Conservation (phyloP, 169 alveolate species). For the Cytauxzoon felis region DNA sequence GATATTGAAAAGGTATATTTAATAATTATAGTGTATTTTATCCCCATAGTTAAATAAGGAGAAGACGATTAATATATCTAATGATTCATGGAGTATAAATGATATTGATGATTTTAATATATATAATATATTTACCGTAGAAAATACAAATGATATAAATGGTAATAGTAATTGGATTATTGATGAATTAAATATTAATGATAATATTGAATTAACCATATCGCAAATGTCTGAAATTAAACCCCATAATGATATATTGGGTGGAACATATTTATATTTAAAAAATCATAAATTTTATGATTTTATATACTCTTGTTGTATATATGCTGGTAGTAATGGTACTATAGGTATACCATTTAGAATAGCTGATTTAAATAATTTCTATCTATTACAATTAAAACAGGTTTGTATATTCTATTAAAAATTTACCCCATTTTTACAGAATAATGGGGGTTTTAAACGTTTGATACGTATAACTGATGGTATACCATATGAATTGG, state of each 20-base stretch:
- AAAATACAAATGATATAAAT: slow-evolving; percentile 25
- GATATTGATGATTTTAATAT: slow-evolving; percentile 17
- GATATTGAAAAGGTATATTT: slow-evolving; percentile 13
- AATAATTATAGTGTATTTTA: not conserved
- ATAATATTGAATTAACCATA: slow-evolving; percentile 34
- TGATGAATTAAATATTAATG: slow-evolving; percentile 28
- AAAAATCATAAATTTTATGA: slow-evolving; percentile 43
- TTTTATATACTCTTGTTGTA: slow-evolving; percentile 48
- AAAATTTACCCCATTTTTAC: not conserved
- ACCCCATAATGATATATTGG: slow-evolving; percentile 33
- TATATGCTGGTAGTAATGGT: slow-evolving; percentile 63
- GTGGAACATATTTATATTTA: slow-evolving; percentile 38
- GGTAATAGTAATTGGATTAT: slow-evolving; percentile 58
- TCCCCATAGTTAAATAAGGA: slow-evolving; percentile 15
- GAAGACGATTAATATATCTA: slow-evolving; percentile 17
- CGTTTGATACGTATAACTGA: slow-evolving; percentile 78
- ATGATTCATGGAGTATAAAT: slow-evolving; percentile 44
- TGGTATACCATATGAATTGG: slow-evolving; percentile 79
- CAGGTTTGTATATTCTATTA: slow-evolving; percentile 12
- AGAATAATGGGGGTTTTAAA: slow-evolving; percentile 72
- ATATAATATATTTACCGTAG: slow-evolving; percentile 23
- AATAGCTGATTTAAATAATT: slow-evolving; percentile 46
- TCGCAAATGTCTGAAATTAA: slow-evolving; percentile 53
- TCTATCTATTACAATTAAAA: slow-evolving; percentile 53
- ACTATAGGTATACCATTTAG: slow-evolving; percentile 57